These are phyloP conservation scores for Cladophialophora yegresii DNA, from an alignment of 2,329 filamentous ascomycete species.

Conservation along the genomic window DNA sequence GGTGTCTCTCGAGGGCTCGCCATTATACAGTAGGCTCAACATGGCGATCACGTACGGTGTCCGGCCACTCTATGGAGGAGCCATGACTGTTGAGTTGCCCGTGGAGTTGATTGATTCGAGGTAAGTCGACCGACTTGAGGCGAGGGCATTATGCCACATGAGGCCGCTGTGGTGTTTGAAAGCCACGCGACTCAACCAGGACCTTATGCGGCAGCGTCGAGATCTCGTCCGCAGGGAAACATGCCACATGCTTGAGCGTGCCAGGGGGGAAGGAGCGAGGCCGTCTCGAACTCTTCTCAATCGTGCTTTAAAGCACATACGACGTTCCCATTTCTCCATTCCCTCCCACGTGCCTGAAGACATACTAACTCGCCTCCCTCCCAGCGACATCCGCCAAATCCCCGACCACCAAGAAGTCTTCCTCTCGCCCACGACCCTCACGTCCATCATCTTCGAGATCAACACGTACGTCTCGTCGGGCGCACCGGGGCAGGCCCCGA, in stretches of 20 bases:
- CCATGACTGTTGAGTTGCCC: constrained; percentile 34
- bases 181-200: background rate
- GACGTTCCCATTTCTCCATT: background rate
- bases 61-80: constrained; percentile 36
- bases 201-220: background rate
- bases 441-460: constrained; percentile 87
- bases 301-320: background rate
- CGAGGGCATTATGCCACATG: background rate
- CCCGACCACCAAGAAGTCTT: constrained; percentile 83
- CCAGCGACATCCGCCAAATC: constrained; percentile 36
- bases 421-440: constrained; percentile 79
- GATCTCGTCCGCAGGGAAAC: background rate
- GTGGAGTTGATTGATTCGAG: constrained; percentile 35
- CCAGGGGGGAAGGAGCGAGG: background rate
- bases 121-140: constrained; percentile 13
- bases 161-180: background rate
- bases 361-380: background rate
- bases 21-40: background rate
- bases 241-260: background rate
- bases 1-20: background rate
- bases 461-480: constrained; percentile 68
- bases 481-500: constrained; percentile 2
- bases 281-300: background rate
- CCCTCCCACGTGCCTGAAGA: background rate
- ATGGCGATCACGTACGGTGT: constrained; percentile 12